These are phyloP conservation scores for Lentinula edodes DNA, from an alignment of 768 basidiomycete genomes.

Conservation along the genomic window DNA sequence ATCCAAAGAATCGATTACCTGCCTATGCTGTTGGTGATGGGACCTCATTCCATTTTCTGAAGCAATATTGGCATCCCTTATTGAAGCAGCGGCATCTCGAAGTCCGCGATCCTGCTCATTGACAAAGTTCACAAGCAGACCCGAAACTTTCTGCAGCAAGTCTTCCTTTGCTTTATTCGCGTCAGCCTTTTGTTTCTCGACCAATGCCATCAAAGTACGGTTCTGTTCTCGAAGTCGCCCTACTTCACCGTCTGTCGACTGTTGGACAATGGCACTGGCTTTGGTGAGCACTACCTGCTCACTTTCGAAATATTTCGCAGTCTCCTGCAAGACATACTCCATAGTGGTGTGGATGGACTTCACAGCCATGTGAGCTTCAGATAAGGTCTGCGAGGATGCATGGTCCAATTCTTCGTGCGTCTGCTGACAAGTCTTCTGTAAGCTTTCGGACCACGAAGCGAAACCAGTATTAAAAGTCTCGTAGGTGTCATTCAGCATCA, in stretches of 20 bases:
- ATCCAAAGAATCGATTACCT: slow-evolving; percentile 35
- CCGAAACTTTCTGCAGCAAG: slow-evolving; percentile 69
- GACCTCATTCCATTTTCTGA: slow-evolving; percentile 44
- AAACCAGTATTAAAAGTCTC: slow-evolving; percentile 49
- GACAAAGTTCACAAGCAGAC: slow-evolving; percentile 66
- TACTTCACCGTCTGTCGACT: slow-evolving; percentile 48
- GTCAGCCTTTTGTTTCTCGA: slow-evolving; percentile 62
- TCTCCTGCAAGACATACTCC: slow-evolving; percentile 54
- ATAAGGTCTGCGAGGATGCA: slow-evolving; percentile 38
- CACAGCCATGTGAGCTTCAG: slow-evolving; percentile 53
- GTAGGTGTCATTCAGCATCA: slow-evolving; percentile 45
- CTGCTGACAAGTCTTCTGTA: slow-evolving; percentile 43
- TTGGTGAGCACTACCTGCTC: slow-evolving; percentile 49
- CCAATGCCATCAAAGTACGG: slow-evolving; percentile 47
- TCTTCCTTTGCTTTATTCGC: slow-evolving; percentile 67
- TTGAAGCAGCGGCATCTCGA: slow-evolving; percentile 45
- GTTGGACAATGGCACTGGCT: slow-evolving; percentile 42
- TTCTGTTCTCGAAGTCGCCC: slow-evolving; percentile 68
- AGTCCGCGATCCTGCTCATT: slow-evolving; percentile 63
- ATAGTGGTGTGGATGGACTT: slow-evolving; percentile 53
- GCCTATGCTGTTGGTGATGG: slow-evolving; percentile 45
- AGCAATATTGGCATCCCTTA: slow-evolving; percentile 51
- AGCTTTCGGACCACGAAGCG: slow-evolving; percentile 46
- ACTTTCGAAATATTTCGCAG: slow-evolving; percentile 47
- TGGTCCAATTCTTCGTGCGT: slow-evolving; percentile 43